Base-by-base conservation (phyloP, 2,329 filamentous ascomycete species). In the Thelonectria discophora region DNA sequence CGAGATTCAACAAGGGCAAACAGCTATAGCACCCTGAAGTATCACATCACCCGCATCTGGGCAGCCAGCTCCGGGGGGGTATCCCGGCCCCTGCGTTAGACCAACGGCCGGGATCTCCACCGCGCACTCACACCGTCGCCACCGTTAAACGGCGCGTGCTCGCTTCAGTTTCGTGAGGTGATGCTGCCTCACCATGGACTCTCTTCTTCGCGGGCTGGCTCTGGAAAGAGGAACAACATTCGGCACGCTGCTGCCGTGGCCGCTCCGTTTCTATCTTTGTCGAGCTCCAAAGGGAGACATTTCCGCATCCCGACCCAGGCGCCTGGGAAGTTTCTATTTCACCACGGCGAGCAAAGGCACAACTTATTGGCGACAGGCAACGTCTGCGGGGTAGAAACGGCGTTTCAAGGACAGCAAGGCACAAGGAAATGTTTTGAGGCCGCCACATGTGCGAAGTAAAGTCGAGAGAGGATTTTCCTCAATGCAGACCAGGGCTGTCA, bases 101-200 rank as follows among this genome's bases (percentile, higher is more conserved):
- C 60, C 62, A 72, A 67, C 60, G 65, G 60, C 51, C 63, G 52
- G 65, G 58, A 65, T 64, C 66, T 47, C 69, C 60, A 65, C 62
- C 55, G 49, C 55, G 53, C 62, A 59, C 62, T 69, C 67, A 63
- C 63, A 71, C 69, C 69, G 69, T 64, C 49, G 52, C 62, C 69
- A 72, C 68, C 69, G 69, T 50, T 60, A 57, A 56, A 42, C 66
- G 63, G 67, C 58, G 60, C 47, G 61, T 53, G 64, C 67, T 71
- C 67, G 69, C 69, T 71, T 71, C 54, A 64, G 69, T 71, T 69
- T 71, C 67, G 66, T 71, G 62, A 66, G 67, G 67, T 68, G 69
- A 69, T 69, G 55, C 60, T 65, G 61, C 67, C 61, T 71, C 66
- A 67, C 67, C 67, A 70, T 66, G 48, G 43, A 47, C 43, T 11